Percentiles rank a stretch among this genome's conserved stretches.
phyloP scores from a whole-genome alignment of 148 eudicot species.

The Camellia lanceoleosa region DNA sequence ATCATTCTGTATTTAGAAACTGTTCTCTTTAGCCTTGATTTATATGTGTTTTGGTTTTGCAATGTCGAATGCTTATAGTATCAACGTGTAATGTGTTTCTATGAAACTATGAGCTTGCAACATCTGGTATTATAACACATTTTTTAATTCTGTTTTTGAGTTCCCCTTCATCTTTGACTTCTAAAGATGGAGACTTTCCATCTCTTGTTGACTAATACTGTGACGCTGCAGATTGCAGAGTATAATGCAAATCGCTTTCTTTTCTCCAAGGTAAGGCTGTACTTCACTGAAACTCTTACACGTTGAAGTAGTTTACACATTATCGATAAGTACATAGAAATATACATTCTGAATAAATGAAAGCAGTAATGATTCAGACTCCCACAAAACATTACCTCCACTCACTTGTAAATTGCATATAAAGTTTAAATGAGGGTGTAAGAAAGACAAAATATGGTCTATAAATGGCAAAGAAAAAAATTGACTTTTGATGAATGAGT shows the following conservation, averaged over 20 bases:
- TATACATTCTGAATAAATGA: too few relatives aligned
- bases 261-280: constrained; percentile 59
- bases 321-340: too few relatives aligned
- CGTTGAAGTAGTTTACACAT: background rate
- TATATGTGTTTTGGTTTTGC: background rate
- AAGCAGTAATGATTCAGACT: too few relatives aligned
- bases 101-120: background rate
- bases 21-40: constrained; percentile 2
- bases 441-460: too few relatives aligned
- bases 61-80: constrained; percentile 7
- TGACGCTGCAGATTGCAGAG: constrained; percentile 51
- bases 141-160: background rate
- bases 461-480: too few relatives aligned
- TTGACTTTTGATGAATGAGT: too few relatives aligned
- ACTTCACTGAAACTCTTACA: background rate
- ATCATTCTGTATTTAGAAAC: background rate
- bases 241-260: constrained; percentile 36
- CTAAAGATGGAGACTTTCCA: background rate
- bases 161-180: background rate
- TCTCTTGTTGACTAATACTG: background rate
- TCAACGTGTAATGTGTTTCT: background rate
- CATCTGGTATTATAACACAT: background rate
- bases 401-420: too few relatives aligned
- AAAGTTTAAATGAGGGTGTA: too few relatives aligned
- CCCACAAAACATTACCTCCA: too few relatives aligned